Conservation (phyloP, 2,329 filamentous ascomycete genomes). For the Cladosporium velox region DNA sequence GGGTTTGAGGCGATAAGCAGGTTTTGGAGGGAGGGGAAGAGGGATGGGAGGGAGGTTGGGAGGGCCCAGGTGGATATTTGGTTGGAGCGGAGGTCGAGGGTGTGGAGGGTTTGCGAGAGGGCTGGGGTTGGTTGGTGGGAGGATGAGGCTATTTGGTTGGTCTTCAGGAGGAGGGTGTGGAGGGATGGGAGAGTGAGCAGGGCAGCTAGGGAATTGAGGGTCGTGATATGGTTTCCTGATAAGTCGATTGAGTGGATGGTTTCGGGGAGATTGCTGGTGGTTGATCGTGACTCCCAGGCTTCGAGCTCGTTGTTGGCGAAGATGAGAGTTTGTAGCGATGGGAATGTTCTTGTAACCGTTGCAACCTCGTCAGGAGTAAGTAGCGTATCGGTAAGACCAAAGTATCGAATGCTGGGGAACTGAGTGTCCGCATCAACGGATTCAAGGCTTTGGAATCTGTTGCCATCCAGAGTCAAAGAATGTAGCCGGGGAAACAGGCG, state of each 20-base stretch:
- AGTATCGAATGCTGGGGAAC: conserved; percentile 23
- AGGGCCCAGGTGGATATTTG: conserved; percentile 65
- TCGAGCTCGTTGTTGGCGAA: conserved; percentile 42
- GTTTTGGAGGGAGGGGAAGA: conserved; percentile 72
- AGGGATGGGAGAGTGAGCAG: conserved; percentile 61
- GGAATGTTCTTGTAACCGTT: conserved; percentile 54
- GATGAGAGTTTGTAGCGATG: conserved; percentile 56
- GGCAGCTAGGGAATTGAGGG: conserved; percentile 58
- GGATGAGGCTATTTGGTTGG: conserved; percentile 68
- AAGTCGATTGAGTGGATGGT: conserved; percentile 66
- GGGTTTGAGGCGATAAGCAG: conserved; percentile 86
- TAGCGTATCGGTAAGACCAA: conserved; percentile 54
- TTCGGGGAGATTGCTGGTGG: conserved; percentile 43
- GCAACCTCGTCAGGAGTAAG: conserved; percentile 42
- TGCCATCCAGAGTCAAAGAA: conserved; percentile 53
- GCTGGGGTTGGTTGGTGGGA: conserved; percentile 62
- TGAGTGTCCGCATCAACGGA: no score
- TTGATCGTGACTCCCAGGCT: conserved; percentile 33
- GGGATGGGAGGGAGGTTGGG: conserved; percentile 65
- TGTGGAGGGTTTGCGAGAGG: conserved; percentile 38
- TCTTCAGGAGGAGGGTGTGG: conserved; percentile 51
- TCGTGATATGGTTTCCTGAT: conserved; percentile 69
- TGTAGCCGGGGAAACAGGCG: conserved; percentile 65
- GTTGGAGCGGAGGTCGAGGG: conserved; percentile 51
- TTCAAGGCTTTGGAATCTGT: conserved; percentile 57